Base-by-base conservation (phyloP, 176 grass and related monocot genomes). In the Phyllostachys edulis region DNA sequence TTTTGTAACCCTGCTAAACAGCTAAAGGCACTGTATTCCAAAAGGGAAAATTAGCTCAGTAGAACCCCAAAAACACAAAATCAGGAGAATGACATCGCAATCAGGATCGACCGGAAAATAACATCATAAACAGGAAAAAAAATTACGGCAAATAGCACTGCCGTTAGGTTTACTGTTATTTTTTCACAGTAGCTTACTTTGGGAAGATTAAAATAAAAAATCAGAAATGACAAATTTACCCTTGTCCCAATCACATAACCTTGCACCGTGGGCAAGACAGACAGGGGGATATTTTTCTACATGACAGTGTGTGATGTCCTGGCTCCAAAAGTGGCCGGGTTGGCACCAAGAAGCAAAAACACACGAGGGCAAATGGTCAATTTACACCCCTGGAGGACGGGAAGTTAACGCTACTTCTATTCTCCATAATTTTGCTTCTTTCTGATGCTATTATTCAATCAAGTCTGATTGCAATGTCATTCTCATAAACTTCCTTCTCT, bases 1-100 rank as follows among this genome's bases (percentile, higher is more conserved):
- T 26, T 80, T 42, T 32, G 41, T 15, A 86, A 80, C 20, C 49
- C 52, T 77, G 29, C 77, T 38, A n/a, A 50, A 38, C 18, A 67
- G 44, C 7, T 46, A 47, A 26, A 78, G 16, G 20, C 11, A 24
- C 6, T 23, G 18, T 32, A 64, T 76, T 60, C 54, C 37, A 77
- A 49, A 73, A 42, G 37, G 55, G 21, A 10, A 42, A 42, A 9
- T 41, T 26, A 41, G n/a, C 21, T 37, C 36, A 41, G 1, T 26
- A 73, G 70, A 32, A 50, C 14, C 4, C 13, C 4, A n/a, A 20
- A n/a, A 13, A 40, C 15, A 34, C 52, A 57, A 76, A 59, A 59
- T 39, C 21, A 59, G 51, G 34, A 76, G 34, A 76, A 76, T 40
- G 18, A 5, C 11, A 80, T 10, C 8, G 45, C 18, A 80, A 51